A percentile compares a stretch with the other conserved stretches of the same genome.
phyloP scores from a whole-genome alignment of 306 rosid species.

The Lablab purpureus region DNA sequence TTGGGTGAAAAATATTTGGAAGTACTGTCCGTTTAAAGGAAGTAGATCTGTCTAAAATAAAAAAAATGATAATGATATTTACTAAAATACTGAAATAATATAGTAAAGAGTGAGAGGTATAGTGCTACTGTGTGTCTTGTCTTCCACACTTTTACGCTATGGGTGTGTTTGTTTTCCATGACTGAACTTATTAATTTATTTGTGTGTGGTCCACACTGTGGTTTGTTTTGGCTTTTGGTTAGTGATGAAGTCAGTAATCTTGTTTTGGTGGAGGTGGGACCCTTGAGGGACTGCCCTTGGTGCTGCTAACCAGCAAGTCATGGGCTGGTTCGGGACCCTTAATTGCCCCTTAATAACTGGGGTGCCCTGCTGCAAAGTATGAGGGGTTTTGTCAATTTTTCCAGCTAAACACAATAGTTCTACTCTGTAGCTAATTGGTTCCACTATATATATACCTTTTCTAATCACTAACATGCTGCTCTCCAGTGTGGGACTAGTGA shows the following conservation, averaged over 20 bases:
- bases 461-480: neutral
- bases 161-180: constrained; percentile 48
- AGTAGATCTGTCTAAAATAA: constrained; percentile 28
- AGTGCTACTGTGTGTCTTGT: constrained; percentile 38
- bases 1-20: neutral
- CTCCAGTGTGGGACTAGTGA: too few species aligned
- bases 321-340: constrained; percentile 47
- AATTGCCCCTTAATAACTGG: constrained; percentile 41
- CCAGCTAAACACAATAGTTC: constrained; percentile 30
- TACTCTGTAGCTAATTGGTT: neutral
- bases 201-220: constrained; percentile 6
- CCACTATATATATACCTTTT: too few species aligned
- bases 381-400: constrained; percentile 34
- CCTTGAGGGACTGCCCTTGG: neutral
- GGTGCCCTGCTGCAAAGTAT: constrained; percentile 1
- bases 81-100: constrained; percentile 5
- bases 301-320: constrained; percentile 42
- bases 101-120: neutral
- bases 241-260: constrained; percentile 42
- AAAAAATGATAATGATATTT: neutral
- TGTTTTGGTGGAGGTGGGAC: constrained; percentile 45
- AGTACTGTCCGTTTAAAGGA: constrained; percentile 64
- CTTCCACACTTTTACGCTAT: constrained; percentile 46
- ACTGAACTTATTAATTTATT: neutral
- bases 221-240: constrained; percentile 31